Evolutionary conservation across 352 stramenopile genomes (phyloP), one percentile per base, ranked within the genome.

Genomic region (Aphanomyces astaci): DNA sequence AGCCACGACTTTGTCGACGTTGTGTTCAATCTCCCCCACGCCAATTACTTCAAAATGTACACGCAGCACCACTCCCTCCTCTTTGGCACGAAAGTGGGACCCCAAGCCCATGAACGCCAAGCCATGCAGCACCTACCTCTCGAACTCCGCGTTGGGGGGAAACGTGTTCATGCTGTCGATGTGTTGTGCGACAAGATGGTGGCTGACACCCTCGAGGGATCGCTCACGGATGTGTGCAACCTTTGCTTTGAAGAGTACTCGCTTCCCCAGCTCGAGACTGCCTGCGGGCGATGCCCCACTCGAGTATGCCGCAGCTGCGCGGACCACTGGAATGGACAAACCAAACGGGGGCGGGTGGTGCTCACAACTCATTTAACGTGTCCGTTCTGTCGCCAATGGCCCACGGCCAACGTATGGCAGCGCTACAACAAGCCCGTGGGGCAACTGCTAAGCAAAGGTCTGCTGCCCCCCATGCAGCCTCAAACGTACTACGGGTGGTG

Each of bases 401-500:
- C 62, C 28, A 43, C 15, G 40, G 4, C 27, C 27, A 33, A 24
- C 46, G 43, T 59, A 10, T 52, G 49, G 13, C n/a, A 24, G 19
- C 17, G 30, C 5, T 68, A 46, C 62, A 68, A 68, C 32, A 59
- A 39, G 51, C 7, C 51, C 30, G 25, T 36, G 45, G 9, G 13
- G 4, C 4, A n/a, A 19, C 19, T 53, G 13, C 17, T 46, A 17
- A 9, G 45, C 22, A 53, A 53, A 10, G 45, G 4, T 19, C 30
- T 11, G 51, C 32, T 17, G 17, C 30, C 51, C 2, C 11, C 51
- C 11, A 59, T 32, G 24, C 7, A 39, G 30, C 22, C 51, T 13
- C 32, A 57, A 9, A 46, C 39, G 43, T 68, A 68, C 36, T 68
- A 68, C 33, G 62, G 62, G 24, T 68, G 62, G 62, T 68, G 62